A percentile compares a stretch with the other conserved stretches of the same genome.
Evolutionary conservation across 371 early-diverging fungal genomes (phyloP).

Genomic region (Lichtheimia ramosa): DNA sequence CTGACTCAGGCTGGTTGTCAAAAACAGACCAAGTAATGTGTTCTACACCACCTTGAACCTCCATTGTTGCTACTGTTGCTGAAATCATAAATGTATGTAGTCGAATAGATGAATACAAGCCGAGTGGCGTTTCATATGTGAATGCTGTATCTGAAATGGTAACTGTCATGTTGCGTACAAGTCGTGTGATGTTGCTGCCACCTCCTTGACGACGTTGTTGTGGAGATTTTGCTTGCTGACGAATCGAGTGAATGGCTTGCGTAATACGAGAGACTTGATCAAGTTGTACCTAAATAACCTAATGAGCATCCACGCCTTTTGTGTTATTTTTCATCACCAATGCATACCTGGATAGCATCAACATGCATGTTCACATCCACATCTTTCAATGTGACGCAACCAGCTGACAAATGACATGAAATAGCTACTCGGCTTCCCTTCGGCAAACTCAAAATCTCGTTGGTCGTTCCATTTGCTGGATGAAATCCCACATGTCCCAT

Average conservation of each 20-base stretch:
- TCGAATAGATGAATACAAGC: slow-evolving; percentile 11
- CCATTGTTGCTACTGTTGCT: neutral
- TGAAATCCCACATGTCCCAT: slow-evolving; percentile 29
- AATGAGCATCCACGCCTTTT: too few species aligned
- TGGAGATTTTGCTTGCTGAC: neutral
- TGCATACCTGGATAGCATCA: slow-evolving; percentile 15
- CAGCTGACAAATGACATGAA: slow-evolving; percentile 50
- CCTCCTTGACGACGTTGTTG: neutral
- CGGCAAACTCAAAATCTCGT: slow-evolving; percentile 29
- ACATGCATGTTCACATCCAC: slow-evolving; percentile 31
- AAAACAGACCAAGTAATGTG: slow-evolving; percentile 18
- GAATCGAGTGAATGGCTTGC: neutral
- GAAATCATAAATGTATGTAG: slow-evolving; percentile 14
- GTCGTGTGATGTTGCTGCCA: slow-evolving; percentile 4
- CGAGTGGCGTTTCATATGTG: slow-evolving; percentile 11
- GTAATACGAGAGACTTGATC: slow-evolving; percentile 11
- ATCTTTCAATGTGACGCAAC: slow-evolving; percentile 45
- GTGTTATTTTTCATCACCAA: too few species aligned
- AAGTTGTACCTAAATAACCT: neutral
- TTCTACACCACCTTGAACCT: slow-evolving; percentile 17
- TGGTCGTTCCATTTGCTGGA: neutral
- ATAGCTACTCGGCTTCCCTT: slow-evolving; percentile 31
- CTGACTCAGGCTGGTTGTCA: slow-evolving; percentile 15
- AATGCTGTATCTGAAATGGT: slow-evolving; percentile 21
- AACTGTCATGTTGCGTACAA: slow-evolving; percentile 20